phyloP scores from a whole-genome alignment of 371 early-diverging fungal species.

The Apophysomyces trapeziformis region DNA sequence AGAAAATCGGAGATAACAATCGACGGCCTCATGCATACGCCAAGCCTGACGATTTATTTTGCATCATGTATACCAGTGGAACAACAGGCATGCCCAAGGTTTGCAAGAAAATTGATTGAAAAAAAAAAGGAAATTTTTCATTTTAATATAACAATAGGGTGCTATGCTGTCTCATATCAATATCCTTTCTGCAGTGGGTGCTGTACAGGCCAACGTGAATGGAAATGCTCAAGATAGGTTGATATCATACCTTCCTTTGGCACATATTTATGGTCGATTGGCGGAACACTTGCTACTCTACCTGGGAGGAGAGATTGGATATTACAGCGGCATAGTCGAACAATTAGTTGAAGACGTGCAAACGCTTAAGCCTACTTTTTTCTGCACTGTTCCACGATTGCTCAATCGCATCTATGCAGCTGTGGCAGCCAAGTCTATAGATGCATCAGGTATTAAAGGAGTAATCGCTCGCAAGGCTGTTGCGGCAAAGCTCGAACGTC shows the following conservation, averaged over 20 bases:
- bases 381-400: slow-evolving; percentile 92
- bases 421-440: slow-evolving; percentile 71
- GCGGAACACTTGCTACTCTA: slow-evolving; percentile 26
- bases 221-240: slow-evolving; percentile 36
- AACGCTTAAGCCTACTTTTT: slow-evolving; percentile 80
- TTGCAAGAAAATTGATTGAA: not conserved
- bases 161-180: slow-evolving; percentile 61
- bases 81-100: slow-evolving; percentile 79
- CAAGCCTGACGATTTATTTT: slow-evolving; percentile 65
- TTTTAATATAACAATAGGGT: slow-evolving; percentile 33
- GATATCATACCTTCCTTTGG: slow-evolving; percentile 86
- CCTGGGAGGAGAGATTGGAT: slow-evolving; percentile 74
- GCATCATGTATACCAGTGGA: slow-evolving; percentile 33
- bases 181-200: slow-evolving; percentile 35
- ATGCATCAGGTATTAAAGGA: slow-evolving; percentile 70
- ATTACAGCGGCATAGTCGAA: slow-evolving; percentile 83
- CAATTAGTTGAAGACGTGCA: slow-evolving; percentile 84
- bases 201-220: slow-evolving; percentile 23
- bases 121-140: not conserved
- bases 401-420: slow-evolving; percentile 90
- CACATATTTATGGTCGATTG: slow-evolving; percentile 92
- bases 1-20: slow-evolving; percentile 52
- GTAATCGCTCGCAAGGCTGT: slow-evolving; percentile 63
- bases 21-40: slow-evolving; percentile 43
- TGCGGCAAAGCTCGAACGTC: slow-evolving; percentile 58